Conservation (phyloP, 2,329 filamentous ascomycete species). For the Periglandula ipomoeae region DNA sequence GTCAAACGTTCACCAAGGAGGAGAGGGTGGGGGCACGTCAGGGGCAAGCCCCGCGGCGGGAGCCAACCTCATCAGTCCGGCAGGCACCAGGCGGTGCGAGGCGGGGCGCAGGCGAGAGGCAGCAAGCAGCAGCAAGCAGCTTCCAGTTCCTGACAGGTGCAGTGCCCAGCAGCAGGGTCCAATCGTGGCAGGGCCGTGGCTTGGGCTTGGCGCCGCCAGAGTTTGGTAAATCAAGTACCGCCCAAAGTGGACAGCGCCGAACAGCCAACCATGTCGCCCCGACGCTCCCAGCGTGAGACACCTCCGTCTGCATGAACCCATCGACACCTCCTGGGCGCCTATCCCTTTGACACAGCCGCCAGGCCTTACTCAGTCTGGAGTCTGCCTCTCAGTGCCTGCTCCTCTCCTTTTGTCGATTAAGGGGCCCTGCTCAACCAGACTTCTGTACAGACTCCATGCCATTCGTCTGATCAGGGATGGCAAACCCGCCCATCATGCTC, state of each 20-base stretch:
- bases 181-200: neutral
- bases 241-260: too few relatives aligned
- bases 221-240: neutral
- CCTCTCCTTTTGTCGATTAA: neutral
- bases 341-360: neutral
- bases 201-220: neutral
- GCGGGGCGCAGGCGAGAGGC: too few relatives aligned
- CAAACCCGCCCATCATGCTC: neutral
- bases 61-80: too few relatives aligned
- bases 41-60: too few relatives aligned
- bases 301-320: neutral
- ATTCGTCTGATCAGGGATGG: neutral
- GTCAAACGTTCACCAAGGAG: neutral
- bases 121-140: too few relatives aligned
- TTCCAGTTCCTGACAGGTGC: too few relatives aligned
- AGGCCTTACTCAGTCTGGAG: neutral
- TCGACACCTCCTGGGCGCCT: neutral
- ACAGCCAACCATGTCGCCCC: neutral
- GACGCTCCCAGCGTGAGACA: neutral
- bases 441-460: too few relatives aligned
- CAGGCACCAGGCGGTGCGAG: too few relatives aligned
- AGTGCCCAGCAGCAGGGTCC: too few relatives aligned
- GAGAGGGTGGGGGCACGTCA: neutral
- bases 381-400: neutral
- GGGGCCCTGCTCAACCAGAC: neutral